A percentile compares a stretch with the other conserved stretches of the same genome.
These are phyloP conservation scores for Candida chauliodis DNA, from an alignment of 805 yeast species.

Conservation along the genomic window DNA sequence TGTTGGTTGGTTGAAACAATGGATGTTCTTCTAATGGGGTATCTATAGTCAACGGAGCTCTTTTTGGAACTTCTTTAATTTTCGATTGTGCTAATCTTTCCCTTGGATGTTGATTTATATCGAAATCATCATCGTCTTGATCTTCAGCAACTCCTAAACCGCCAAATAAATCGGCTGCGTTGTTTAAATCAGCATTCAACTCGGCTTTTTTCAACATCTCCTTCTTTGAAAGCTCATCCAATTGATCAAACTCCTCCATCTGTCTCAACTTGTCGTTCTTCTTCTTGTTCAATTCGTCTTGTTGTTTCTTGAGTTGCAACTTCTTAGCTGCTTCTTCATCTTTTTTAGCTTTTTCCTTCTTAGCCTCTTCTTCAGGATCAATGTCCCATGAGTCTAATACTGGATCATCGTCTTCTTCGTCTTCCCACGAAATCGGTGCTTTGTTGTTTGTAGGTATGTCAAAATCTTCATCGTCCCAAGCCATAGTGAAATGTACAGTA, in stretches of 20 bases:
- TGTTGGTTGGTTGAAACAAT: slow-evolving; percentile 77
- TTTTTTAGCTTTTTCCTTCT: slow-evolving; percentile 37
- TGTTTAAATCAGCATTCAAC: slow-evolving; percentile 78
- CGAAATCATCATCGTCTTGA: slow-evolving; percentile 23
- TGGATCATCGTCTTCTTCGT: slow-evolving; percentile 76
- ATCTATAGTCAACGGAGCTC: slow-evolving; percentile 45
- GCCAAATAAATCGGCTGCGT: slow-evolving; percentile 90
- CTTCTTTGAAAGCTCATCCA: slow-evolving; percentile 71
- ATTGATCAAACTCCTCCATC: slow-evolving; percentile 55
- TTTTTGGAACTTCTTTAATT: slow-evolving; percentile 27
- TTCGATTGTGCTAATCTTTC: slow-evolving; percentile 48
- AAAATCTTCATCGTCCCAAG: slow-evolving; percentile 88
- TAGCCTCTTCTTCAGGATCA: slow-evolving; percentile 63
- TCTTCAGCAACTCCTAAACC: slow-evolving; percentile 53
- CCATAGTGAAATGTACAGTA: slow-evolving; percentile 24
- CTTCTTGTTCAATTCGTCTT: slow-evolving; percentile 47
- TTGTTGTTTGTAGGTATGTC: slow-evolving; percentile 56
- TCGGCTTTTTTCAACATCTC: slow-evolving; percentile 79
- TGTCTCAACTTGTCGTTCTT: slow-evolving; percentile 36
- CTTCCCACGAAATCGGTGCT: slow-evolving; percentile 70
- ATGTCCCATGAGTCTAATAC: slow-evolving; percentile 84
- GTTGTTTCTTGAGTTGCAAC: slow-evolving; percentile 43
- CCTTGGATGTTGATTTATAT: slow-evolving; percentile 49
- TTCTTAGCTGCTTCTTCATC: slow-evolving; percentile 39
- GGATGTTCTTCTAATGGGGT: slow-evolving; percentile 74